Evolutionary conservation across 1,284 basidiomycete species (phyloP).

Genomic region (Sanghuangporus sanghuang): DNA sequence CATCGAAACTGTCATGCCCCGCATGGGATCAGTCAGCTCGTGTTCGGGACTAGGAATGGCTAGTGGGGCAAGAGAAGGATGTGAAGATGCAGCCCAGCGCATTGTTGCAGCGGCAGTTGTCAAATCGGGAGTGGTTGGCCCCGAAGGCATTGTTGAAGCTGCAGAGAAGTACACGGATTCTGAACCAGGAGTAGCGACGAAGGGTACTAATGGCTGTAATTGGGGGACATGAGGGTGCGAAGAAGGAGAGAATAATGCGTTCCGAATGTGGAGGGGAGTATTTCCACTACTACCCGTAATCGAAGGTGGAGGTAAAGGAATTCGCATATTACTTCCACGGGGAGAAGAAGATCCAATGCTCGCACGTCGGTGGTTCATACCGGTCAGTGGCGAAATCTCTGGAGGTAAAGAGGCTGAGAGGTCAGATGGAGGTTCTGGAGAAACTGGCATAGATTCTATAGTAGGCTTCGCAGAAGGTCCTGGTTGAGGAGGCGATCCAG

Average conservation of each 20-base stretch:
- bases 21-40: slow-evolving; percentile 82
- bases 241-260: slow-evolving; percentile 8
- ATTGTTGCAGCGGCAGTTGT: slow-evolving; percentile 77
- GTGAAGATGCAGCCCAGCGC: slow-evolving; percentile 67
- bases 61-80: slow-evolving; percentile 72
- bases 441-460: neutral
- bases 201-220: slow-evolving; percentile 24
- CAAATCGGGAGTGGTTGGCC: slow-evolving; percentile 38
- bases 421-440: neutral
- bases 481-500: slow-evolving; percentile 5
- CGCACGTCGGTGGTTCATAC: slow-evolving; percentile 14
- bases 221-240: slow-evolving; percentile 5
- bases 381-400: slow-evolving; percentile 6
- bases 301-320: slow-evolving; percentile 14
- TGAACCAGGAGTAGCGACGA: slow-evolving; percentile 27
- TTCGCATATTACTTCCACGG: neutral
- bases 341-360: slow-evolving; percentile 14
- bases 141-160: slow-evolving; percentile 22
- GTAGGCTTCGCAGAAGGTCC: neutral
- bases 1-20: slow-evolving; percentile 59
- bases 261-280: neutral
- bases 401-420: slow-evolving; percentile 5
- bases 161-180: slow-evolving; percentile 17
- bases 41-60: slow-evolving; percentile 83
- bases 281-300: slow-evolving; percentile 2